A percentile compares a stretch with the other conserved stretches of the same genome.
These are phyloP conservation scores for Cystofilobasidium bisporidii DNA, from an alignment of 768 basidiomycete species.

Conservation along the genomic window DNA sequence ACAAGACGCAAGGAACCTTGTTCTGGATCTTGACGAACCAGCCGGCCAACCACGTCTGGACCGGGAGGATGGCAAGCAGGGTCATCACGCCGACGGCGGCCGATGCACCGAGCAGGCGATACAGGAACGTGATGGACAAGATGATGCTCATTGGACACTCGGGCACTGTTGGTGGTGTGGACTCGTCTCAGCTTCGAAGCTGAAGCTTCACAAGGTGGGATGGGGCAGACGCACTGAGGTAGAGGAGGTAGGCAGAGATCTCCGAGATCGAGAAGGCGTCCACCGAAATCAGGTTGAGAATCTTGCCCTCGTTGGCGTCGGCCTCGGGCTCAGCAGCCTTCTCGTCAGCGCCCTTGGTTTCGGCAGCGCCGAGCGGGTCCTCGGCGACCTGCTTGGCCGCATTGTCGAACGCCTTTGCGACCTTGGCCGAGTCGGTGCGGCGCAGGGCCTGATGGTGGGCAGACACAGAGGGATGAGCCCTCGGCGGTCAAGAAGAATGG, in stretches of 20 bases:
- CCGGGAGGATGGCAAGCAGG: conserved; percentile 33
- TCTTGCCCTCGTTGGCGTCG: conserved; percentile 36
- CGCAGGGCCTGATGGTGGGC: conserved; percentile 40
- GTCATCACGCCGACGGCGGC: conserved; percentile 33
- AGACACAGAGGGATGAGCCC: neutral
- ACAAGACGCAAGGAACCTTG: too few species aligned
- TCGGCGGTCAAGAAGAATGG: too few species aligned
- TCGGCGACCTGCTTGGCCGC: neutral
- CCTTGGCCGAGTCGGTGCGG: conserved; percentile 40
- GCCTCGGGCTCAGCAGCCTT: conserved; percentile 29
- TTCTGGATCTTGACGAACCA: conserved; percentile 32
- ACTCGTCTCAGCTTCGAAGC: too few species aligned
- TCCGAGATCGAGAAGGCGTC: conserved; percentile 39
- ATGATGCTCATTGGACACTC: conserved; percentile 19
- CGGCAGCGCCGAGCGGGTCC: conserved; percentile 3
- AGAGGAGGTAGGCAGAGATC: conserved; percentile 29
- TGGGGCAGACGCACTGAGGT: conserved; percentile 14
- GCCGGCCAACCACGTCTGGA: conserved; percentile 36
- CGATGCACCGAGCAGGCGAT: conserved; percentile 30
- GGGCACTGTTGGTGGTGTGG: too few species aligned
- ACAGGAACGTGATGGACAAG: conserved; percentile 8
- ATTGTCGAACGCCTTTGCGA: conserved; percentile 27
- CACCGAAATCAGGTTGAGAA: conserved; percentile 38
- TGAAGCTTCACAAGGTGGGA: too few species aligned
- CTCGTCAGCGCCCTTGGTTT: conserved; percentile 25